These are phyloP conservation scores for Ophiocordyceps camponoti-saundersi DNA, from an alignment of 2,329 filamentous ascomycete genomes.

Conservation along the genomic window DNA sequence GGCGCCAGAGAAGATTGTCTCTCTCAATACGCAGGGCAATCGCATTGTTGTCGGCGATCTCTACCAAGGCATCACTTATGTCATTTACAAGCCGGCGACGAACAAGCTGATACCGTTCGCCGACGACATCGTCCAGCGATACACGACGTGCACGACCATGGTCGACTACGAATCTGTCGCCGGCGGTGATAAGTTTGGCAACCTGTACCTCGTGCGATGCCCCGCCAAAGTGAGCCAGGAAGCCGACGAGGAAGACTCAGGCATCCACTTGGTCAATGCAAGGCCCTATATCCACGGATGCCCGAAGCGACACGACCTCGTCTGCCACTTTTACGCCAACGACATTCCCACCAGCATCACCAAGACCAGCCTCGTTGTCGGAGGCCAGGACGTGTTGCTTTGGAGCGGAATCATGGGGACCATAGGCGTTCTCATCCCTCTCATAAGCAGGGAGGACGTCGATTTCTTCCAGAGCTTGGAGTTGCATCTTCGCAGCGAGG, in stretches of 20 bases:
- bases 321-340: constrained; percentile 79
- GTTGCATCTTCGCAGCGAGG: constrained; percentile 70
- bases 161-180: constrained; percentile 94
- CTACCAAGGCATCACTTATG: constrained; percentile 78
- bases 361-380: constrained; percentile 78
- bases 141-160: constrained; percentile 85
- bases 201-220: constrained; percentile 81
- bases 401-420: constrained; percentile 95
- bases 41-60: constrained; percentile 87
- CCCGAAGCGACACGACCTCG: constrained; percentile 65
- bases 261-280: constrained; percentile 80
- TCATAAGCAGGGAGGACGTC: constrained; percentile 78
- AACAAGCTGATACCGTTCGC: constrained; percentile 88
- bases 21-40: constrained; percentile 75
- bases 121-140: constrained; percentile 77
- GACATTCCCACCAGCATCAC: constrained; percentile 84
- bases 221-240: constrained; percentile 74
- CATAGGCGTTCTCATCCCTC: constrained; percentile 82
- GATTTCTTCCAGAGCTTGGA: constrained; percentile 97
- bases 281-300: constrained; percentile 81
- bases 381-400: constrained; percentile 77
- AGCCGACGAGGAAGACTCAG: constrained; percentile 81
- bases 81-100: constrained; percentile 82
- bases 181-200: constrained; percentile 95
- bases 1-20: constrained; percentile 68